These are phyloP conservation scores for Secale cereale DNA, from an alignment of 176 grass and related monocot genomes.

Conservation along the genomic window DNA sequence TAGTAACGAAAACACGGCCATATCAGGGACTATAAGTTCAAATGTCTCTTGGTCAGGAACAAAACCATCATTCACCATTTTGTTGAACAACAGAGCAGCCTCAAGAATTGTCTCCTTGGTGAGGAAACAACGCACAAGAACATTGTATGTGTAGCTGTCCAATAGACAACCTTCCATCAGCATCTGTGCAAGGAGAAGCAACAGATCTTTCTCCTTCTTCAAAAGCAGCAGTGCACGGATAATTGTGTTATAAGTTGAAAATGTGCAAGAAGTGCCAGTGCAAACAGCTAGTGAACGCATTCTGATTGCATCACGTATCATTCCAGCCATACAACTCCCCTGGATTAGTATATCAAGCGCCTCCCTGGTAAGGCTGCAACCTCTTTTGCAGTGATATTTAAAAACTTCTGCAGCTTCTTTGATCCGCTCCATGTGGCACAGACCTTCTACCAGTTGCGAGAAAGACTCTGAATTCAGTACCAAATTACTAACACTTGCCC, in stretches of 20 bases:
- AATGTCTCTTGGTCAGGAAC: too few species aligned
- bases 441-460: conserved; percentile 44
- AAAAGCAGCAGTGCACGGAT: conserved; percentile 33
- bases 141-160: conserved; percentile 28
- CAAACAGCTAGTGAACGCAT: conserved; percentile 45
- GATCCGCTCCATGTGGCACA: conserved; percentile 36
- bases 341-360: conserved; percentile 42
- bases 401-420: conserved; percentile 47
- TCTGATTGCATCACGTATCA: conserved; percentile 35
- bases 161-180: conserved; percentile 46
- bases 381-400: conserved; percentile 41
- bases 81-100: conserved; percentile 33
- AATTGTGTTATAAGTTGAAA: conserved; percentile 36
- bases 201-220: conserved; percentile 40
- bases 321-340: conserved; percentile 41
- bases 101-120: conserved; percentile 27
- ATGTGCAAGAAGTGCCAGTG: conserved; percentile 32
- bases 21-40: too few species aligned
- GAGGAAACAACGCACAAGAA: conserved; percentile 43
- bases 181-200: conserved; percentile 53
- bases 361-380: conserved; percentile 24
- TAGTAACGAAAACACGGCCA: too few species aligned
- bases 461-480: conserved; percentile 50
- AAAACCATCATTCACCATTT: too few species aligned
- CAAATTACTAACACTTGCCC: conserved; percentile 30